Base-by-base conservation (phyloP, 306 rosid genomes). In the Argentina anserina region DNA sequence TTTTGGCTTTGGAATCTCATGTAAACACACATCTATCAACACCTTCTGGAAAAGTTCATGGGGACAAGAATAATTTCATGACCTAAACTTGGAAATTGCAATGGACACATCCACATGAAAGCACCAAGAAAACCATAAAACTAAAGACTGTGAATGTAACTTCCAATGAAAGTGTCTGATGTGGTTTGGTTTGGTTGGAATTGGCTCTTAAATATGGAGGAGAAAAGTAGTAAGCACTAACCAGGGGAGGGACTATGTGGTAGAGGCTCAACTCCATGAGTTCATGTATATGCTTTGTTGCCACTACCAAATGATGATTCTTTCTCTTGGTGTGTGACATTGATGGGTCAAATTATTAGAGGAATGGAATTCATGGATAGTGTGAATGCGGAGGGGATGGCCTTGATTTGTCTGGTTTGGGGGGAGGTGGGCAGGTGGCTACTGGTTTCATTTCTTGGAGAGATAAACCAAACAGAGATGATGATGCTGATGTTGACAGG, bases 391-490 rank as follows among this genome's bases (percentile, higher is more conserved):
- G 46, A 34, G 21, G 80, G 78, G 40, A 68, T 84, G 83, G 69
- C 60, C 66, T 11, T 8, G 4, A 39, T 76, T 86, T 84, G 89
- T 86, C 68, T 41, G 67, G 60, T 80, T 78, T 26, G 74, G 80
- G 85, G 87, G 83, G 67, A 78, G 84, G 85, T 69, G 85, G 87
- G 83, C 63, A 78, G 84, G 85, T 69, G 40, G 50, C 20, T 63
- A 26, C 82, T 45, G 66, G 17, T 8, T 60, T 33, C 31, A 18
- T 65, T 55, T 73, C 23, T 77, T 29, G 64, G 61, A 43, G 14
- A 41, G 49, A 52, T 72, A 50, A 81, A 60, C 11, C 7, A 42
- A 36, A 17, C 34, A 67, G 21, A 17, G 6, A 9, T 15, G 11
- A 20, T 7, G 15, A 25, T 10, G 29, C 7, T 52, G 28, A 6